A percentile compares a stretch with the other conserved stretches of the same genome.
phyloP scores from a whole-genome alignment of 257 asterid genomes.

The Cinchona pubescens region DNA sequence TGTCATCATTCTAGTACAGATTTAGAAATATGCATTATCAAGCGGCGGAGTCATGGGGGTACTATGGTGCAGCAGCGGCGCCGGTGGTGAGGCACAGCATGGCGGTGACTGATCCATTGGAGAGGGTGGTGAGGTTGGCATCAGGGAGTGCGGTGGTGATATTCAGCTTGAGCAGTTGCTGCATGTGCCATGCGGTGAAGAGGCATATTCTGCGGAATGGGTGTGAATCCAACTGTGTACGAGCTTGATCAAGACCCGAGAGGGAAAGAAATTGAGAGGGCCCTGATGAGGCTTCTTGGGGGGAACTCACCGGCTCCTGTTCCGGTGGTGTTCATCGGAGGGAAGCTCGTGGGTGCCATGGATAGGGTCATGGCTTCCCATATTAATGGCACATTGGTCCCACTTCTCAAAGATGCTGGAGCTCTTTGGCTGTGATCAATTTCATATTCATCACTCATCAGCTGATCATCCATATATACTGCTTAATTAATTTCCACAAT shows the following conservation, averaged over 20 bases:
- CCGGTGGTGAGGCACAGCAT: conserved; percentile 13
- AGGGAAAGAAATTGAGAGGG: conserved; percentile 41
- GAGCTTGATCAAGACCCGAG: conserved; percentile 41
- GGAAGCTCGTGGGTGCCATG: conserved; percentile 41
- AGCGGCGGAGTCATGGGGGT: conserved; percentile 27
- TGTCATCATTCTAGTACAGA: too few species aligned
- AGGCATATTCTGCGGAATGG: conserved; percentile 41
- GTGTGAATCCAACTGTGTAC: conserved; percentile 35
- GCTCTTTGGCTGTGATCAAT: conserved; percentile 53
- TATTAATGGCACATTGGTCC: conserved; percentile 42
- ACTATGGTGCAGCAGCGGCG: conserved; percentile 3
- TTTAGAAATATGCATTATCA: conserved; percentile 47
- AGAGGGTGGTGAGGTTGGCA: conserved; percentile 40
- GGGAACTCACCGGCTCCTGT: conserved; percentile 32
- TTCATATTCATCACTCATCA: not conserved
- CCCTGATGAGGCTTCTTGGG: conserved; percentile 34
- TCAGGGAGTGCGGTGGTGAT: conserved; percentile 44
- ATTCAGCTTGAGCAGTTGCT: conserved; percentile 40
- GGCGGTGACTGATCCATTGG: conserved; percentile 32
- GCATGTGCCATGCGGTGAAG: conserved; percentile 57
- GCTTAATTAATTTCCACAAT: not conserved
- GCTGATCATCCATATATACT: too few species aligned
- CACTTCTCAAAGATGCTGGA: conserved; percentile 44
- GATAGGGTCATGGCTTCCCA: conserved; percentile 52
- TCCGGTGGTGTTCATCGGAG: conserved; percentile 47